These are phyloP conservation scores for Wickerhamiella pararugosa DNA, from an alignment of 1,139 yeast genomes.

Conservation along the genomic window DNA sequence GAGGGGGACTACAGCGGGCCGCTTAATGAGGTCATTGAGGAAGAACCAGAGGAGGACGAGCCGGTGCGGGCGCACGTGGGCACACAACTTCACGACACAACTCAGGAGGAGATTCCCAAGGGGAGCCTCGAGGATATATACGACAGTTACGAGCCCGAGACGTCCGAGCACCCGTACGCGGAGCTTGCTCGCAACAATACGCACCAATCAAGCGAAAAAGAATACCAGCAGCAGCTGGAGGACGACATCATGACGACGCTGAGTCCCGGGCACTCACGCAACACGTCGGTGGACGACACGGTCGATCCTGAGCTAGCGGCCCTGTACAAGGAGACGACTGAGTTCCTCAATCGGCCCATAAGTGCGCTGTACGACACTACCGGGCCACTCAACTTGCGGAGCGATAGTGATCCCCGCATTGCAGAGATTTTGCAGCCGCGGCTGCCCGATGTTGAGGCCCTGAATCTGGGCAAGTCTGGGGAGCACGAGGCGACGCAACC, in stretches of 20 bases:
- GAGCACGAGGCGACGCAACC: too few relatives aligned
- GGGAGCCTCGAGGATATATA: slow-evolving; percentile 8
- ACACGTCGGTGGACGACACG: slow-evolving; percentile 6
- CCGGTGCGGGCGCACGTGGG: not conserved
- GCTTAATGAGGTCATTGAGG: slow-evolving; percentile 4
- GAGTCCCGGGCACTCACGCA: slow-evolving; percentile 7
- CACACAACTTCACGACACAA: not conserved
- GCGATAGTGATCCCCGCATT: slow-evolving; percentile 10
- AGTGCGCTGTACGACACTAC: slow-evolving; percentile 17
- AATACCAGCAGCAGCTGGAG: slow-evolving; percentile 15
- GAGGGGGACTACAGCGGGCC: slow-evolving; percentile 1
- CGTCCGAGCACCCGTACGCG: slow-evolving; percentile 8
- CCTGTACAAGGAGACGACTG: slow-evolving; percentile 21
- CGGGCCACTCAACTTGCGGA: slow-evolving; percentile 9
- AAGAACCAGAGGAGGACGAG: slow-evolving; percentile 1
- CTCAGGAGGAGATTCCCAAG: not conserved
- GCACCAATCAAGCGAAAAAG: slow-evolving; percentile 8
- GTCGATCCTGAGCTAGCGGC: slow-evolving; percentile 21
- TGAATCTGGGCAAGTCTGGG: too few relatives aligned
- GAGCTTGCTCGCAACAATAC: slow-evolving; percentile 17
- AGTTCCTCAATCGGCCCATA: slow-evolving; percentile 20
- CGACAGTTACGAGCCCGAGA: not conserved
- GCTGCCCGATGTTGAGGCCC: too few relatives aligned
- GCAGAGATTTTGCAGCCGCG: not conserved
- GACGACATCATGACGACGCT: slow-evolving; percentile 19